These are phyloP conservation scores for Simmondsia chinensis DNA, from an alignment of 148 eudicot genomes.

Conservation along the genomic window DNA sequence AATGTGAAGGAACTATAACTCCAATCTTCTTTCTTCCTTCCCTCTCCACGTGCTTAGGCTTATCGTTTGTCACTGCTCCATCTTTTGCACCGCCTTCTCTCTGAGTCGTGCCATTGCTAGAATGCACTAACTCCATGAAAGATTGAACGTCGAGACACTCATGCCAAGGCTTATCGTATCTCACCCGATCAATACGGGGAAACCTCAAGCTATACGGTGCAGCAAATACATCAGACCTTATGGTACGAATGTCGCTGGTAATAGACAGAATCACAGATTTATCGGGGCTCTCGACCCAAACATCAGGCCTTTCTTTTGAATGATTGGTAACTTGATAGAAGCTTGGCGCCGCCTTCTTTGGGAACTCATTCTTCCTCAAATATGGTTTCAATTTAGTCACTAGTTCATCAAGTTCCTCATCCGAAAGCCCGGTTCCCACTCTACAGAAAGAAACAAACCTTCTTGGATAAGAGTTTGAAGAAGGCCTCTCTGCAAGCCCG, in stretches of 20 bases:
- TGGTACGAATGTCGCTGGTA: conserved; percentile 87
- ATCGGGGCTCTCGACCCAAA: conserved; percentile 97
- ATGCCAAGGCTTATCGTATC: conserved; percentile 96
- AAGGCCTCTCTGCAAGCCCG: conserved; percentile 79
- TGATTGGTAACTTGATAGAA: conserved; percentile 89
- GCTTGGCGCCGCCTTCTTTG: conserved; percentile 73
- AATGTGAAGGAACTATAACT: conserved; percentile 69
- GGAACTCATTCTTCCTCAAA: conserved; percentile 73
- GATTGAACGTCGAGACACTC: conserved; percentile 91
- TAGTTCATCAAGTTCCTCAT: conserved; percentile 82
- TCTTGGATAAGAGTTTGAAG: conserved; percentile 53
- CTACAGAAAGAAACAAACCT: conserved; percentile 85
- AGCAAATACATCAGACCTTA: conserved; percentile 77
- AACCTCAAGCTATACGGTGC: conserved; percentile 91
- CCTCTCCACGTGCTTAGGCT: conserved; percentile 41
- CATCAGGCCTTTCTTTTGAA: conserved; percentile 95
- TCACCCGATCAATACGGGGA: conserved; percentile 84
- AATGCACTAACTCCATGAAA: conserved; percentile 69
- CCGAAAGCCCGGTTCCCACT: conserved; percentile 92
- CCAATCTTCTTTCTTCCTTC: conserved; percentile 49
- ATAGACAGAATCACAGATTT: conserved; percentile 79
- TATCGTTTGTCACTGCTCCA: conserved; percentile 24
- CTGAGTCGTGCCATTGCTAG: conserved; percentile 82
- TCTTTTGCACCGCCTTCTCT: conserved; percentile 30
- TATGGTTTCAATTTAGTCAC: conserved; percentile 77